Evolutionary conservation across 2,329 filamentous ascomycete species (phyloP).

Genomic region (Penicillium paneum): DNA sequence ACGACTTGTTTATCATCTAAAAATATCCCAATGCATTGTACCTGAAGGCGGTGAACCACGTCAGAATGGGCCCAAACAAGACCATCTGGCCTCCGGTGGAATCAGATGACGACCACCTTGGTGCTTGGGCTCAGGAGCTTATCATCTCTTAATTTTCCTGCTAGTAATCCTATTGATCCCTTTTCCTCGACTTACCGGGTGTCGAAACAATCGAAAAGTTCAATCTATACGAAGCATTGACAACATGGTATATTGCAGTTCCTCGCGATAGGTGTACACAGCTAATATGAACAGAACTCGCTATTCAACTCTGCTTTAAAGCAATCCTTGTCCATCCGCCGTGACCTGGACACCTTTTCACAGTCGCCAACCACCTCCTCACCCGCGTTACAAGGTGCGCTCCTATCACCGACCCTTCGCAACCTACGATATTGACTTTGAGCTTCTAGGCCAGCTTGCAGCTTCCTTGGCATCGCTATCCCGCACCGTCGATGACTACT

Average conservation of each 20-base stretch:
- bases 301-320: slow-evolving; percentile 83
- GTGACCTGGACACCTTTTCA: slow-evolving; percentile 69
- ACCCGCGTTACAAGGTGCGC: slow-evolving; percentile 58
- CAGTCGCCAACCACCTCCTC: slow-evolving; percentile 57
- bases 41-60: slow-evolving; percentile 35
- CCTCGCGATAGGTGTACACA: neutral
- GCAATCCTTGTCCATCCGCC: slow-evolving; percentile 75
- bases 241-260: slow-evolving; percentile 8
- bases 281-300: slow-evolving; percentile 59
- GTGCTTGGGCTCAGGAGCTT: neutral
- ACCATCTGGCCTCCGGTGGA: slow-evolving; percentile 31
- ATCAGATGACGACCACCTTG: neutral
- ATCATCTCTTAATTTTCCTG: neutral
- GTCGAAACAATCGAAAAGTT: neutral
- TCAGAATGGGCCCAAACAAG: slow-evolving; percentile 32
- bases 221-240: slow-evolving; percentile 10
- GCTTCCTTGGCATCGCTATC: slow-evolving; percentile 76
- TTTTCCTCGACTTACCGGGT: neutral
- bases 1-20: neutral
- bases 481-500: slow-evolving; percentile 90
- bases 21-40: neutral
- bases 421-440: slow-evolving; percentile 32
- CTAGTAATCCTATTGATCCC: neutral
- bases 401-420: neutral
- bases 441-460: slow-evolving; percentile 63